Evolutionary conservation across 257 asterid genomes (phyloP).

Genomic region (Rhazya stricta): DNA sequence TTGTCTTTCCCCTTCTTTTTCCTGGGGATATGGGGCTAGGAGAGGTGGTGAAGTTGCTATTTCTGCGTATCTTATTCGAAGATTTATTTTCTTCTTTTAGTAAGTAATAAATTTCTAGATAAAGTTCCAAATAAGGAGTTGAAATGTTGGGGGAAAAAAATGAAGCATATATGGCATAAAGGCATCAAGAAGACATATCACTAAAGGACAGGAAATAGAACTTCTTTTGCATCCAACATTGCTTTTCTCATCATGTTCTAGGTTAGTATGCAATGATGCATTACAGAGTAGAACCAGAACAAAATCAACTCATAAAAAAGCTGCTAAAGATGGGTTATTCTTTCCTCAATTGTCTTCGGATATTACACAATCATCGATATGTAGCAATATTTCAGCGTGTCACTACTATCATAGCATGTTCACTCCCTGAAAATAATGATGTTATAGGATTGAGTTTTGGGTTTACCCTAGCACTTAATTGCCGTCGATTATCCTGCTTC

Average conservation of each 20-base stretch:
- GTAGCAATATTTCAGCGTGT: neutral
- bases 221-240: neutral
- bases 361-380: neutral
- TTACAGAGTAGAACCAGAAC: neutral
- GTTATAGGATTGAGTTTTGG: neutral
- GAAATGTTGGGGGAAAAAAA: neutral
- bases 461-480: conserved; percentile 75
- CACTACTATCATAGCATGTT: neutral
- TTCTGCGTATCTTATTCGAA: neutral
- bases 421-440: neutral
- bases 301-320: neutral
- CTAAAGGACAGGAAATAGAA: neutral
- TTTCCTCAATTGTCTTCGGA: neutral
- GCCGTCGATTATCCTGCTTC: conserved; percentile 74
- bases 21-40: neutral
- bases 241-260: neutral
- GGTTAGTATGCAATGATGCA: neutral
- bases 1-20: neutral
- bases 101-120: neutral
- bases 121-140: neutral
- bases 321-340: neutral
- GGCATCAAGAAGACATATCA: neutral
- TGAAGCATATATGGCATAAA: neutral
- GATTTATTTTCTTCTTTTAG: neutral
- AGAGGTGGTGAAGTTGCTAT: neutral